These are phyloP conservation scores for Neopestalotiopsis sp. DNA, from an alignment of 2,329 filamentous ascomycete genomes.

Conservation along the genomic window DNA sequence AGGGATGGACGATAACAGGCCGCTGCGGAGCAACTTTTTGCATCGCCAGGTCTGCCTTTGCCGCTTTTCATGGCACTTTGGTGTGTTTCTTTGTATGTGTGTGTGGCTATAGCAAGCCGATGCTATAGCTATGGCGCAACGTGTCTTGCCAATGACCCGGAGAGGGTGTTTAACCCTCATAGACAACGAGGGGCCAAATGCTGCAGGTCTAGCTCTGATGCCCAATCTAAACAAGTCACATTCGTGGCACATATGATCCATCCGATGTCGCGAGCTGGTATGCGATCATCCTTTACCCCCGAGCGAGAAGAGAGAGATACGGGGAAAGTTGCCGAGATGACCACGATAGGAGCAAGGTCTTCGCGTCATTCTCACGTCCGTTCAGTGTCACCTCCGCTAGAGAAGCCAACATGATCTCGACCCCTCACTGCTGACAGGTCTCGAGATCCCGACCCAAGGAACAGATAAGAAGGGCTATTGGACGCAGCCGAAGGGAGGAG, in stretches of 20 bases:
- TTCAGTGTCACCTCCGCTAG: background rate
- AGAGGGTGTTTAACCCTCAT: background rate
- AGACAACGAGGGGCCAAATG: slow-evolving; percentile 1
- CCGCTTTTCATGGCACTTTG: background rate
- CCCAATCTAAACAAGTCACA: background rate
- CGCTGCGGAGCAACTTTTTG: slow-evolving; percentile 10
- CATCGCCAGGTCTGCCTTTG: background rate
- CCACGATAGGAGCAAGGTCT: background rate
- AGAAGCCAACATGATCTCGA: background rate
- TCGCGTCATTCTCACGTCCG: background rate
- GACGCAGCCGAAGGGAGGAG: background rate
- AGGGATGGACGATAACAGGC: slow-evolving; percentile 5
- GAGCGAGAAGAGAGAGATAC: background rate
- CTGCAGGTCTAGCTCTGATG: slow-evolving; percentile 5
- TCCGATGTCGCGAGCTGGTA: slow-evolving; percentile 5
- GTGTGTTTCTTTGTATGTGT: background rate
- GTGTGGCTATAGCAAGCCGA: slow-evolving; percentile 3
- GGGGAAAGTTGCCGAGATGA: slow-evolving; percentile 2
- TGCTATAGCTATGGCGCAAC: slow-evolving; percentile 8
- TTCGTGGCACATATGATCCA: slow-evolving; percentile 1
- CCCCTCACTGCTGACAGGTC: background rate
- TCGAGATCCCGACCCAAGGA: background rate
- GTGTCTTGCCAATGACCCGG: background rate
- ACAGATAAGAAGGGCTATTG: background rate
- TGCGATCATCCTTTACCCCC: background rate